Evolutionary conservation across 139 green algal genomes (phyloP).

Genomic region (Tetraselmis striata): DNA sequence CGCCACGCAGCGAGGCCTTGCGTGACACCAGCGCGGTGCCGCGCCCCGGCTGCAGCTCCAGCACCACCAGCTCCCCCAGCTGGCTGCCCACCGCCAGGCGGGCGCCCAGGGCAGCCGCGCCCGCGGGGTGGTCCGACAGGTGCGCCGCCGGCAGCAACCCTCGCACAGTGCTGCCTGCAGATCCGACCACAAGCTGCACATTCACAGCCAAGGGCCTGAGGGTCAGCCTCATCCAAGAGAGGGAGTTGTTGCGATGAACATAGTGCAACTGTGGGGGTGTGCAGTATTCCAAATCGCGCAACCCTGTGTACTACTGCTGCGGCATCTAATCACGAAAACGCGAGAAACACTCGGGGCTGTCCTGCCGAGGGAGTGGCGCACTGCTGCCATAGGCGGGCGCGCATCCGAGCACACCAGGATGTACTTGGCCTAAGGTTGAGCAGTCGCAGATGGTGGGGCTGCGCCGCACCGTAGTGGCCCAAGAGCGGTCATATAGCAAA

Average conservation of each 20-base stretch:
- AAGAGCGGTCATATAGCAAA: too few relatives aligned
- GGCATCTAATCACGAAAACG: too few relatives aligned
- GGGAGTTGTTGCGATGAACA: too few relatives aligned
- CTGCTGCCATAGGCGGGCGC: too few relatives aligned
- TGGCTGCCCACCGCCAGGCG: slow-evolving; percentile 30
- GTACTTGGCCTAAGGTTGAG: too few relatives aligned
- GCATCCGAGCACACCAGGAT: too few relatives aligned
- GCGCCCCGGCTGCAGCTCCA: slow-evolving; percentile 8
- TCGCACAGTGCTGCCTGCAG: slow-evolving; percentile 8
- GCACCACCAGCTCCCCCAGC: slow-evolving; percentile 29
- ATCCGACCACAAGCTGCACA: slow-evolving; percentile 12
- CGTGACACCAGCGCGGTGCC: slow-evolving; percentile 31
- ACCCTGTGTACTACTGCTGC: not conserved
- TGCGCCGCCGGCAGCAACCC: slow-evolving; percentile 54
- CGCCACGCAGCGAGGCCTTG: slow-evolving; percentile 60
- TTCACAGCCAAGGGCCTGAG: not conserved
- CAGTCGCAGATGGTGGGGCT: too few relatives aligned
- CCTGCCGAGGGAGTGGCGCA: too few relatives aligned
- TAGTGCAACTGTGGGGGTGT: too few relatives aligned
- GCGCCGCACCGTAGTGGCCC: too few relatives aligned
- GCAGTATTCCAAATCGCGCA: not conserved
- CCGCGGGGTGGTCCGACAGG: slow-evolving; percentile 69
- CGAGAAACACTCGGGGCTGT: too few relatives aligned
- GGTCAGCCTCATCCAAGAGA: not conserved
- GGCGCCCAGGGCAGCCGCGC: slow-evolving; percentile 34